Evolutionary conservation across 768 basidiomycete genomes (phyloP), one percentile per base, ranked within the genome.

Genomic region (Nidularia pulvinata): DNA sequence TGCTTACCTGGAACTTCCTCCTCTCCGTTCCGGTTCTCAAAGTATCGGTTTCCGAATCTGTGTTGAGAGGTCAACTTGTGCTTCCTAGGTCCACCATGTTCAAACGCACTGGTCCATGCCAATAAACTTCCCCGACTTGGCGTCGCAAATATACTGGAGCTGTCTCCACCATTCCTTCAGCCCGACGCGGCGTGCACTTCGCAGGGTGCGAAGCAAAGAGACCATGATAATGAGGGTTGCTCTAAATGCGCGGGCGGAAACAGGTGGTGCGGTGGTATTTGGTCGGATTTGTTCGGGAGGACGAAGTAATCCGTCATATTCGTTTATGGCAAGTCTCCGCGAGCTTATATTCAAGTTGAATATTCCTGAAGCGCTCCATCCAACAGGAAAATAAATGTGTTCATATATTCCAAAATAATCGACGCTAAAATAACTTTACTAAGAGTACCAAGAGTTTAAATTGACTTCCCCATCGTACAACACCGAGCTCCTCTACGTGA

Each of bases 41-140:
- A 98, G 72, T 95, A 98, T 56, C 82, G 81, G 81, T 98, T 98
- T 44, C 95, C 96, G 69, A 96, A 93, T 67, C 92, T 94, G 61
- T n/a, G 55, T 34, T 37, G 43, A 19, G 19, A 19, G 19, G 19
- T 19, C 19, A 19, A 19, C 19, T 19, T 19, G 19, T 19, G 19
- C 19, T 19, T 39, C 37, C 33, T 35, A 37, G 44, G 51, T 39
- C 50, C 32, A 33, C 33, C 54, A 34, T 36, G 43, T 50, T 47
- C 43, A 52, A 52, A 86, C 92, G 59, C 62, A 97, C 94, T 88
- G 87, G 78, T 96, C 93, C 46, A 74, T 77, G 48, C 93, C 93
- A 37, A 91, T 73, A 50, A 81, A 78, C 59, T 76, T 76, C 9
- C 96, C 96, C 9, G 82, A 85, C 71, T 98, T 98, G 52, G 92